Percentiles rank a stretch among this genome's conserved stretches.
Evolutionary conservation across 345 rosid genomes (phyloP).

Genomic region (Corchorus olitorius): DNA sequence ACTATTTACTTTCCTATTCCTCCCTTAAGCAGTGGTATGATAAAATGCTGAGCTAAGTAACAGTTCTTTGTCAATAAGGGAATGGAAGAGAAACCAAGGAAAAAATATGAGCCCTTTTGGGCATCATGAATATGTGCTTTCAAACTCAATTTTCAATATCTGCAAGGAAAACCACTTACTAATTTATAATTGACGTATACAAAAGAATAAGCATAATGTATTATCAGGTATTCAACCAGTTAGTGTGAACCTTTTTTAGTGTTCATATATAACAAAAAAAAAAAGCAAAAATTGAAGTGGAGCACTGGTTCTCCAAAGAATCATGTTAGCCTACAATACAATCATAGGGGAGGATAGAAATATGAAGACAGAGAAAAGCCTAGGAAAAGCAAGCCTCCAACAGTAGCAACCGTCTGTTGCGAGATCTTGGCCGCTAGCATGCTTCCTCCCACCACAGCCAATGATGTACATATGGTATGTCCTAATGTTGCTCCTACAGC

Average conservation of each 20-base stretch:
- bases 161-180: not conserved
- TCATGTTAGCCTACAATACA: constrained; percentile 16
- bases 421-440: constrained; percentile 96
- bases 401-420: constrained; percentile 84
- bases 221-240: not conserved
- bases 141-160: not conserved
- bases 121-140: not conserved
- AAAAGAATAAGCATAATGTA: not conserved
- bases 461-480: constrained; percentile 84
- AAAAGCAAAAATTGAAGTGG: not conserved
- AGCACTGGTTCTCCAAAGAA: not conserved
- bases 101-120: not conserved
- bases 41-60: no score
- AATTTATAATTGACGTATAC: not conserved
- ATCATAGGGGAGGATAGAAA: constrained; percentile 87
- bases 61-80: not conserved
- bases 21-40: not conserved
- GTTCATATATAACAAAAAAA: not conserved
- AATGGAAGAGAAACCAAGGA: not conserved
- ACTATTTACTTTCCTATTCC: no score
- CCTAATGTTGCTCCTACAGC: constrained; percentile 89
- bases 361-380: constrained; percentile 89
- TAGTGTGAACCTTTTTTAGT: not conserved
- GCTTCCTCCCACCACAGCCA: constrained; percentile 99
- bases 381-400: constrained; percentile 96